These are phyloP conservation scores for Tetragonia tetragonoides DNA, from an alignment of 148 eudicot genomes.

Conservation along the genomic window DNA sequence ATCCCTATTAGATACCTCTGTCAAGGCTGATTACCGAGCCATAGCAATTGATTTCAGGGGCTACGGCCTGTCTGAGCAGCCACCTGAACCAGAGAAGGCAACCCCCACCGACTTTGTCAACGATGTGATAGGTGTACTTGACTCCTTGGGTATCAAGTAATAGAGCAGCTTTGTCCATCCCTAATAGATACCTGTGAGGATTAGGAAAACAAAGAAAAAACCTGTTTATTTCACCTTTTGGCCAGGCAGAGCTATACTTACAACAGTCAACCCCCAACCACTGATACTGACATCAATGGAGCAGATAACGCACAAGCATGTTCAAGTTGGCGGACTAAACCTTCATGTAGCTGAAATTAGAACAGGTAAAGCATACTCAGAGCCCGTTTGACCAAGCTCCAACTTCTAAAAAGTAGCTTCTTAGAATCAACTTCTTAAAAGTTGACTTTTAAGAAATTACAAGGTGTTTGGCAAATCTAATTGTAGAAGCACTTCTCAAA, in stretches of 20 bases:
- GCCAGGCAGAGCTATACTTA: no score
- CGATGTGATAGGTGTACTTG: slow-evolving; percentile 40
- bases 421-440: no score
- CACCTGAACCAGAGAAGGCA: slow-evolving; percentile 45
- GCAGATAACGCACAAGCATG: slow-evolving; percentile 29
- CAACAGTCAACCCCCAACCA: not conserved
- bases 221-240: no score
- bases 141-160: slow-evolving; percentile 35
- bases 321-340: slow-evolving; percentile 17
- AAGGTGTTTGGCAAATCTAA: no score
- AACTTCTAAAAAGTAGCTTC: no score
- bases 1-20: slow-evolving; percentile 23
- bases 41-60: slow-evolving; percentile 55
- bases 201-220: no score
- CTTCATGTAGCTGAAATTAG: slow-evolving; percentile 33
- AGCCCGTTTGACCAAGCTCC: no score
- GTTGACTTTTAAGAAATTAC: no score
- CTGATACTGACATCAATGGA: slow-evolving; percentile 15
- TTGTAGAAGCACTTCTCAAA: no score
- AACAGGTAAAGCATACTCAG: slow-evolving; percentile 21
- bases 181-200: no score
- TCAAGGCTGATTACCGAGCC: slow-evolving; percentile 44
- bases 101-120: slow-evolving; percentile 29
- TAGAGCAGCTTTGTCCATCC: no score
- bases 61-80: slow-evolving; percentile 50